Conservation (phyloP, 768 basidiomycete genomes). For the Suillus spraguei region DNA sequence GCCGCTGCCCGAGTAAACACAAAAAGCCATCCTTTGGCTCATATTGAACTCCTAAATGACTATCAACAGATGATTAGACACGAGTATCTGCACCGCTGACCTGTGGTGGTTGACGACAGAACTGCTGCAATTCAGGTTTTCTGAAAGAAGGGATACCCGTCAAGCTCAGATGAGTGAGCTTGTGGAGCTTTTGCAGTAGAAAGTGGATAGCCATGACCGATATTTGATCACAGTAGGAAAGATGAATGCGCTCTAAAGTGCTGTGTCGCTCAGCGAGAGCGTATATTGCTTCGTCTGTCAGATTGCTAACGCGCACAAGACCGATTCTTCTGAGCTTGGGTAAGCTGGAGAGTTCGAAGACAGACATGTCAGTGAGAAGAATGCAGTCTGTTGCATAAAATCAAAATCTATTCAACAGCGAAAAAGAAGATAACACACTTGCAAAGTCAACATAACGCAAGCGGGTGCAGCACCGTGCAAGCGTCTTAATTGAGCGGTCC, state of each 20-base stretch:
- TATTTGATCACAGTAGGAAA: conserved; percentile 97
- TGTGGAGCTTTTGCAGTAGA: conserved; percentile 85
- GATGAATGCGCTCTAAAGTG: conserved; percentile 92
- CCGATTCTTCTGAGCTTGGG: conserved; percentile 94
- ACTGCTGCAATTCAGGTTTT: conserved; percentile 81
- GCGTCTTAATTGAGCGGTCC: conserved; percentile 79
- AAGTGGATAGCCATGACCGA: conserved; percentile 90
- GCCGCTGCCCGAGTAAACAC: conserved; percentile 94
- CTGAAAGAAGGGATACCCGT: conserved; percentile 97
- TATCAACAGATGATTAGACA: conserved; percentile 11
- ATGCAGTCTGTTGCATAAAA: conserved; percentile 63
- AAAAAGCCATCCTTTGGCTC: conserved; percentile 87
- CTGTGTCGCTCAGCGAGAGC: conserved; percentile 83
- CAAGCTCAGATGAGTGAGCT: conserved; percentile 91
- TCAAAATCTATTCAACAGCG: not conserved
- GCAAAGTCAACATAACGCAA: conserved; percentile 96
- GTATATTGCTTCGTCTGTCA: conserved; percentile 94
- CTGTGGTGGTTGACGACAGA: conserved; percentile 85
- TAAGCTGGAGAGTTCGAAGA: conserved; percentile 85
- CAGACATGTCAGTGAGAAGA: conserved; percentile 89
- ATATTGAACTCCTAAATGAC: conserved; percentile 80
- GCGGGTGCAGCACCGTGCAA: conserved; percentile 87
- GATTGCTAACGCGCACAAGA: conserved; percentile 87
- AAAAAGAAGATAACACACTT: conserved; percentile 51
- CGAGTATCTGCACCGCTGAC: conserved; percentile 46